Percentiles rank a stretch among this genome's conserved stretches.
Conservation (phyloP, 768 basidiomycete genomes). For the Termitomyces sp. region DNA sequence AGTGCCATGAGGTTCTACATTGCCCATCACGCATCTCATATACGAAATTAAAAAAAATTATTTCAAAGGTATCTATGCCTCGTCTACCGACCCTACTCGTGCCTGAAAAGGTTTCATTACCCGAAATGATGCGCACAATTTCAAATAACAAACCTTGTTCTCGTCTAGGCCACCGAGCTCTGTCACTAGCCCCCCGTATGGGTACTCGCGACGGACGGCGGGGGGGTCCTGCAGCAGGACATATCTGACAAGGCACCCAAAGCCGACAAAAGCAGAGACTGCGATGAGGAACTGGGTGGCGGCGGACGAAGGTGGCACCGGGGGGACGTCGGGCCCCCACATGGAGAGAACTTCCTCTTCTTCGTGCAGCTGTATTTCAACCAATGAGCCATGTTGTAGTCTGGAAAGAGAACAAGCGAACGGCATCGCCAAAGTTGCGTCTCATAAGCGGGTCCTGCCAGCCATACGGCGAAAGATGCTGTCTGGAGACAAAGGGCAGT, state of each 20-base stretch:
- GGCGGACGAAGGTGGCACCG: conserved; percentile 54
- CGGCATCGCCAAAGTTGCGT: conserved; percentile 78
- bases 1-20: no score
- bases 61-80: conserved; percentile 11
- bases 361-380: conserved; percentile 61
- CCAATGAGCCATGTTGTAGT: conserved; percentile 7
- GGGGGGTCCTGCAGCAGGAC: conserved; percentile 56
- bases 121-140: not conserved
- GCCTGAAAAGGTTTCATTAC: conserved; percentile 17
- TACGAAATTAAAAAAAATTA: not conserved
- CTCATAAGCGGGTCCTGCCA: conserved; percentile 78
- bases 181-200: conserved; percentile 65
- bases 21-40: not conserved
- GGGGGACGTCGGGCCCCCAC: conserved; percentile 82
- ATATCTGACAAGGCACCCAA: conserved; percentile 56
- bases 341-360: conserved; percentile 77
- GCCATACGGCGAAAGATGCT: conserved; percentile 55
- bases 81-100: conserved; percentile 19
- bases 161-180: conserved; percentile 78
- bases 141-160: conserved; percentile 57
- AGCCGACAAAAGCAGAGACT: conserved; percentile 53
- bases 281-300: conserved; percentile 63
- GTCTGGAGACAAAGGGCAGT: conserved; percentile 62
- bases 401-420: conserved; percentile 21
- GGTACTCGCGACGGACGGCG: conserved; percentile 69